Base-by-base conservation (phyloP, 345 rosid genomes). In the Arabis hirsuta region DNA sequence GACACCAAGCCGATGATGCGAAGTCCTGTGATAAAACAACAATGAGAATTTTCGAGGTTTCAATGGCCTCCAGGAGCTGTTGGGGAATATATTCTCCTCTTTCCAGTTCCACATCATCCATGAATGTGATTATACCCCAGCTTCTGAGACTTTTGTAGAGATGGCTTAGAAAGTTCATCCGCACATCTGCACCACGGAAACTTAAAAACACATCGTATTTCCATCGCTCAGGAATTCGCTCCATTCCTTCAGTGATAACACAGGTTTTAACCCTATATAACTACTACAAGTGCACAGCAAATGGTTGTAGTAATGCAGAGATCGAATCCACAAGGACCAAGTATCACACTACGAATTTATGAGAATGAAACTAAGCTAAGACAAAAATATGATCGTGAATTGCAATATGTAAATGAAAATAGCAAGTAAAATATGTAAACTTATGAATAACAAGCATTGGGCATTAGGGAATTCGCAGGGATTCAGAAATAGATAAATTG, bases 161-260 rank as follows among this genome's bases (percentile, higher is more conserved):
- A 31, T 74, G 73, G 38, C 47, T 50, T 7, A 55, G 38, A 44
- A 74, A 58, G 38, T 10, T 22, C n/a, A 6, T 45, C 4, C 74
- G 51, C 3, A 42, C 44, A 65, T 75, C 67, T 12, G 20, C 41
- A 6, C 78, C 72, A 39, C 43, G 42, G 42, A 67, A 75, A 53
- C 73, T 74, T 4, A 67, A 10, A 29, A 75, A 67, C 26, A 75
- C 79, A 53, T 68, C 73, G 12, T 67, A 53, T 11, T 4, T 12
- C 58, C 69, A 65, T 65, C 13, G 36, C 24, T 65, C 45, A 1
- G 9, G 13, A 27, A 2, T 26, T 27, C 1, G 22, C 12, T 6
- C 53, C 26, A 0, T 34, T 31, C 19, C 69, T 64, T 14, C 3
- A 16, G 9, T 27, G 29, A n/a, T n/a, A n/a, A n/a, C n/a, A n/a